Conservation (phyloP, 768 basidiomycete genomes). For the Hirschioporus abietinus region DNA sequence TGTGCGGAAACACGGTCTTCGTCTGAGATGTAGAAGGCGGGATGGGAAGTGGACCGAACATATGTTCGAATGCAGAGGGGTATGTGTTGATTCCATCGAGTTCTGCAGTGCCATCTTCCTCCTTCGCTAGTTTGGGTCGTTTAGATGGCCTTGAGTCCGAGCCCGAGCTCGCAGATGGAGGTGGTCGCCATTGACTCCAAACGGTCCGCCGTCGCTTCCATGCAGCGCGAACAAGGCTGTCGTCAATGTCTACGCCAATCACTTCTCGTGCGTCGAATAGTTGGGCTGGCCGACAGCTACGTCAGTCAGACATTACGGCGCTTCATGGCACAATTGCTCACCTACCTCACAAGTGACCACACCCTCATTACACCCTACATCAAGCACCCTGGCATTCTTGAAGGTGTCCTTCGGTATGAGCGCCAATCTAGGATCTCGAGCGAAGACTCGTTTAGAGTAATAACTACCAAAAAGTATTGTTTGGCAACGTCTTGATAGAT, state of each 20-base stretch:
- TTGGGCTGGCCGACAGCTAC: slow-evolving; percentile 45
- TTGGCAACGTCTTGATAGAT: not conserved
- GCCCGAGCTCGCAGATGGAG: slow-evolving; percentile 2
- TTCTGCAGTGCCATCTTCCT: slow-evolving; percentile 14
- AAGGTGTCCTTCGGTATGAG: slow-evolving; percentile 55
- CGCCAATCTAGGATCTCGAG: slow-evolving; percentile 59
- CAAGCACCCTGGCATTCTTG: slow-evolving; percentile 55
- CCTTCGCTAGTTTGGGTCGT: slow-evolving; percentile 22
- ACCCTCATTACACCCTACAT: slow-evolving; percentile 86
- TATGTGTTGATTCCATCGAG: slow-evolving; percentile 26
- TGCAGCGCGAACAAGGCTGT: slow-evolving; percentile 64
- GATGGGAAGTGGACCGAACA: slow-evolving; percentile 69
- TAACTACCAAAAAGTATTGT: slow-evolving; percentile 41
- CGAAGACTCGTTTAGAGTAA: slow-evolving; percentile 65
- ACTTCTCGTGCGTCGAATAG: slow-evolving; percentile 56
- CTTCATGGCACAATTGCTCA: slow-evolving; percentile 27
- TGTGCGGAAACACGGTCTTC: slow-evolving; percentile 64
- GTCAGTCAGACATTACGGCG: not conserved
- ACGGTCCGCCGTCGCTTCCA: slow-evolving; percentile 66
- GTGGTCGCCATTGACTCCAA: slow-evolving; percentile 63
- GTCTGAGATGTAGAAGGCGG: slow-evolving; percentile 36
- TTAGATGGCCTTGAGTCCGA: slow-evolving; percentile 13
- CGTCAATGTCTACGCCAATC: slow-evolving; percentile 83
- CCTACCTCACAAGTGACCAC: slow-evolving; percentile 86
- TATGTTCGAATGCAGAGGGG: slow-evolving; percentile 71